Percentiles rank a stretch among this genome's conserved stretches.
Conservation (phyloP, 345 rosid species). For the Populus pruinosa region DNA sequence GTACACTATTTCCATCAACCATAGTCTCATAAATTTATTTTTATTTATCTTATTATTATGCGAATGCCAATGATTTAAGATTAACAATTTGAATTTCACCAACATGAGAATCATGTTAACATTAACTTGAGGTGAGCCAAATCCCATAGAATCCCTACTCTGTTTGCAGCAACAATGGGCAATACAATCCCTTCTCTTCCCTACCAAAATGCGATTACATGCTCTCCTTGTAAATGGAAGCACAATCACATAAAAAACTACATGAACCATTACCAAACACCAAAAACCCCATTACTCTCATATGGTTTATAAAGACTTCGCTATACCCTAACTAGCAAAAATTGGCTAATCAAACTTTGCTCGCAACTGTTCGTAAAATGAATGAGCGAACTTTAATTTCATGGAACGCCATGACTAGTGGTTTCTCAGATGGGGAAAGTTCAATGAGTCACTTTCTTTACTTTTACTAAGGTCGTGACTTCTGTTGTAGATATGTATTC, state of each 20-base stretch:
- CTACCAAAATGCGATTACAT: constrained; percentile 1
- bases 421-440: constrained; percentile 19
- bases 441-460: constrained; percentile 29
- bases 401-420: constrained; percentile 42
- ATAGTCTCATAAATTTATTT: too few species aligned
- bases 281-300: background rate
- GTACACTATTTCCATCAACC: too few species aligned
- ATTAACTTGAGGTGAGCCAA: too few species aligned
- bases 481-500: constrained; percentile 66
- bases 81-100: too few species aligned
- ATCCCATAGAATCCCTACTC: too few species aligned
- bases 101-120: too few species aligned
- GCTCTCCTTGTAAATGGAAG: constrained; percentile 22
- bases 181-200: background rate
- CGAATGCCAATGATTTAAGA: too few species aligned
- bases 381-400: constrained; percentile 39
- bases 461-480: constrained; percentile 41
- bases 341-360: constrained; percentile 33
- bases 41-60: too few species aligned
- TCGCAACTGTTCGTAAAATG: constrained; percentile 52
- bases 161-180: too few species aligned
- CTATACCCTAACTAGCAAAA: constrained; percentile 5
- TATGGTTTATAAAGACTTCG: constrained; percentile 31
- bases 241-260: constrained; percentile 8
- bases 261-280: background rate